Base-by-base conservation (phyloP, 148 eudicot genomes). In the Cornus suecica region DNA sequence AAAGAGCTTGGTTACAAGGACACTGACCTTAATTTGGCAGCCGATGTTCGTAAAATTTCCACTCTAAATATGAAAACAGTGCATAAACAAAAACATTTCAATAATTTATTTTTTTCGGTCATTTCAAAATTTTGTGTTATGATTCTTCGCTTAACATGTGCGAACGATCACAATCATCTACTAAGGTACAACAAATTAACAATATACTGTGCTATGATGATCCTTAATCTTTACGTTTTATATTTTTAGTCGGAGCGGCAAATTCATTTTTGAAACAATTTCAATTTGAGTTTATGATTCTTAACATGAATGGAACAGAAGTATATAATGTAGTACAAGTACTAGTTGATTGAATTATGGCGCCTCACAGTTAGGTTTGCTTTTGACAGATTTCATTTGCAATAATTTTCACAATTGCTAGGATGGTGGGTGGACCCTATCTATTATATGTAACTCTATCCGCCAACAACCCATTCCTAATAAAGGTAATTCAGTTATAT, bases 371-470 rank as follows among this genome's bases (percentile, higher is more conserved):
- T 51, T 69, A 26, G 54, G 13, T 71, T 74, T 28, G 5, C 70
- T 66, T 80, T 54, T 41, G 28, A 64, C 85, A 95, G 99, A 79
- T 95, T 32, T 20, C 77, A 48, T 95, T 95, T 78, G 99, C 93
- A 54, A 66, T 80, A 62, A 92, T 86, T 66, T 95, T 95, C 84
- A 82, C 99, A 8, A 28, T 89, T 30, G 99, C 94, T 68, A 86
- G 97, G 74, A 92, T 95, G 97, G 61, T 84, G 16, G 86, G 84
- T 31, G 99, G 94, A 60, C 99, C 99, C 10, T 91, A 85, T 70
- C 88, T 95, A 10, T 6, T 77, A 10, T 92, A 87, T 75, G 88
- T 88, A 34, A 87, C 90, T 69, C 65, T 95, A 1, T 69, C 88
- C 13, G 99, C 96, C 5, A 28, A 89, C 66, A 91, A 92, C 37